phyloP scores from a whole-genome alignment of 2,329 filamentous ascomycete species.

The Colletotrichum cuscutae region DNA sequence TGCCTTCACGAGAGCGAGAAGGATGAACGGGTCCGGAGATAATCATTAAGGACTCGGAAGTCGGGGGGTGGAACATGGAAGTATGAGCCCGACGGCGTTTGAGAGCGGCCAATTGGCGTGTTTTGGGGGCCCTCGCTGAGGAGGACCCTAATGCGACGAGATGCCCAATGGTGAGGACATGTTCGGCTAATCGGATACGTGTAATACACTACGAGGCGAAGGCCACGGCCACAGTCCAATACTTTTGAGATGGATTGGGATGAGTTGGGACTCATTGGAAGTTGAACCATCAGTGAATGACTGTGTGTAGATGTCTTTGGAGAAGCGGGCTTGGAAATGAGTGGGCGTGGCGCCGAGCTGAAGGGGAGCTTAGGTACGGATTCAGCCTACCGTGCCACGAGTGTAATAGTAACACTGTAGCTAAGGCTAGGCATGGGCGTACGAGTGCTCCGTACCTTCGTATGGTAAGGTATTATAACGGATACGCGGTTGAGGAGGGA shows the following conservation, averaged over 20 bases:
- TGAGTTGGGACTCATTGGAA: neutral
- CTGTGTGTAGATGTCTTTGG: neutral
- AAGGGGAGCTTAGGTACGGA: neutral
- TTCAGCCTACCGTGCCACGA: neutral
- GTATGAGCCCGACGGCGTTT: neutral
- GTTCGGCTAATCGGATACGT: neutral
- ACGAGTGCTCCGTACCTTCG: neutral
- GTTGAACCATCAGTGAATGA: neutral
- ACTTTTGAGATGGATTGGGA: neutral
- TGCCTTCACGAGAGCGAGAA: neutral
- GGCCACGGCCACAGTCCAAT: neutral
- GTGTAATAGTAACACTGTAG: neutral
- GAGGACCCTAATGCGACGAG: neutral
- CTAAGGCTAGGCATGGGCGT: neutral
- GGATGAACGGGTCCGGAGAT: neutral
- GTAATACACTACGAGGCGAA: neutral
- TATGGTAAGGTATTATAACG: neutral
- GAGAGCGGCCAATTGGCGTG: neutral
- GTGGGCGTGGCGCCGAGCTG: neutral
- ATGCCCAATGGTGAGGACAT: neutral
- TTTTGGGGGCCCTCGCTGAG: neutral
- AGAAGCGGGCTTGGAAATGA: neutral
- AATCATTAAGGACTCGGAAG: too few species aligned
- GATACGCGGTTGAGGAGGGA: neutral
- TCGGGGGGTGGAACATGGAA: neutral